Conservation (phyloP, 805 yeast genomes). For the Yamadazyma tumulicola region DNA sequence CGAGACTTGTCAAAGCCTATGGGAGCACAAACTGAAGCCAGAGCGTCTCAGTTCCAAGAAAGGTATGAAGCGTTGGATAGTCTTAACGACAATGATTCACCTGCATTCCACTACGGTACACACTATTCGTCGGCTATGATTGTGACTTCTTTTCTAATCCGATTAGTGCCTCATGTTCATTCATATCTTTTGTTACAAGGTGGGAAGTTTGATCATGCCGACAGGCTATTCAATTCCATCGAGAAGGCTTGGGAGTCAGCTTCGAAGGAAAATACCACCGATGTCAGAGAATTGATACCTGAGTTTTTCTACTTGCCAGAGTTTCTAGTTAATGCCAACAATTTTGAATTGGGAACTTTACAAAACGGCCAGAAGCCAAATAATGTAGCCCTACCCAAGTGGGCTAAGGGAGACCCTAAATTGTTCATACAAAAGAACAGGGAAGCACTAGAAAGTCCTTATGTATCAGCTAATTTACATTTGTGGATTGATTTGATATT, state of each 20-base stretch:
- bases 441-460: slow-evolving; percentile 79
- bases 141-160: slow-evolving; percentile 73
- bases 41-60: slow-evolving; percentile 65
- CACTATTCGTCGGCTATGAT: slow-evolving; percentile 95
- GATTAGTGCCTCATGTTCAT: slow-evolving; percentile 77
- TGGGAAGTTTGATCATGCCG: slow-evolving; percentile 87
- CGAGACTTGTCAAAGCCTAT: slow-evolving; percentile 83
- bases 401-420: slow-evolving; percentile 79
- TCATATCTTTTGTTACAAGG: slow-evolving; percentile 79
- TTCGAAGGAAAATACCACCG: slow-evolving; percentile 75
- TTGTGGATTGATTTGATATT: slow-evolving; percentile 84
- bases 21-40: slow-evolving; percentile 74
- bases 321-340: slow-evolving; percentile 61
- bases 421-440: slow-evolving; percentile 72
- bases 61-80: slow-evolving; percentile 69
- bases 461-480: slow-evolving; percentile 72
- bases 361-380: slow-evolving; percentile 60
- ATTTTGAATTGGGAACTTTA: slow-evolving; percentile 64
- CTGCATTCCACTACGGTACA: slow-evolving; percentile 89
- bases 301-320: slow-evolving; percentile 85
- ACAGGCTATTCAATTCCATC: slow-evolving; percentile 70
- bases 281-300: slow-evolving; percentile 83
- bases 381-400: slow-evolving; percentile 71
- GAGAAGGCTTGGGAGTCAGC: slow-evolving; percentile 82
- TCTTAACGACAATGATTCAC: slow-evolving; percentile 53